Conservation (phyloP, 2,329 filamentous ascomycete genomes). For the Sporothrix pallida region DNA sequence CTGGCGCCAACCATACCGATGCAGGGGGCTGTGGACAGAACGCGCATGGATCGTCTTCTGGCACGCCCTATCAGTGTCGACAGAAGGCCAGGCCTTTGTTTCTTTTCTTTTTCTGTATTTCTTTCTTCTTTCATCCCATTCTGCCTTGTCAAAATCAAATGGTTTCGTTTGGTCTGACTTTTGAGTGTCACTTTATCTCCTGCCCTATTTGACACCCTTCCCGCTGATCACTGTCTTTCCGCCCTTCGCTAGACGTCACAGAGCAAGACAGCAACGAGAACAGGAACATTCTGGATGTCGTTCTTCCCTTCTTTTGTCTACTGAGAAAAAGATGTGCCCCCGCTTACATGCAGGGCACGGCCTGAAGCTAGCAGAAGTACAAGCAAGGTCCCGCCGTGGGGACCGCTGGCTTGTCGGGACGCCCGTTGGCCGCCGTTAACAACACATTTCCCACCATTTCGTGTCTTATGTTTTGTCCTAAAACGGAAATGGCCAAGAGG, state of each 20-base stretch:
- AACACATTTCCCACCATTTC: not conserved
- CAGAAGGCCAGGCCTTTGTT: not conserved
- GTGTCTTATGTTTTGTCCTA: constrained; percentile 4
- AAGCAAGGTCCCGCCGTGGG: not conserved
- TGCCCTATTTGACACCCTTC: not conserved
- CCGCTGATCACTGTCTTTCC: not conserved
- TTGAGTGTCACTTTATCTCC: not conserved
- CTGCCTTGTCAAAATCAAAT: not conserved
- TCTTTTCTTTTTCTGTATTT: not conserved
- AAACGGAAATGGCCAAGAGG: constrained; percentile 21
- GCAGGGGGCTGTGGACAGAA: not conserved
- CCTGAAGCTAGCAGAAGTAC: not conserved
- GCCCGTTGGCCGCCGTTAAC: constrained; percentile 5
- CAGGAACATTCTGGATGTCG: constrained; percentile 5
- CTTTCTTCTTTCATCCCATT: not conserved
- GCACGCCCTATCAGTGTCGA: constrained; percentile 24
- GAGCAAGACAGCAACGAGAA: constrained; percentile 9
- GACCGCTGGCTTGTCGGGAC: constrained; percentile 19
- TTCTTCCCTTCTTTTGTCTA: not conserved
- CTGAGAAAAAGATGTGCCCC: not conserved
- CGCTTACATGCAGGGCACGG: constrained; percentile 21
- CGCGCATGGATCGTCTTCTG: constrained; percentile 13
- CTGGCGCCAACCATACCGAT: not conserved
- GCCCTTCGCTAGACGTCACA: not conserved
- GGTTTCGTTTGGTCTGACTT: constrained; percentile 16